Conservation (phyloP, 306 rosid genomes). For the Vigna angularis region DNA sequence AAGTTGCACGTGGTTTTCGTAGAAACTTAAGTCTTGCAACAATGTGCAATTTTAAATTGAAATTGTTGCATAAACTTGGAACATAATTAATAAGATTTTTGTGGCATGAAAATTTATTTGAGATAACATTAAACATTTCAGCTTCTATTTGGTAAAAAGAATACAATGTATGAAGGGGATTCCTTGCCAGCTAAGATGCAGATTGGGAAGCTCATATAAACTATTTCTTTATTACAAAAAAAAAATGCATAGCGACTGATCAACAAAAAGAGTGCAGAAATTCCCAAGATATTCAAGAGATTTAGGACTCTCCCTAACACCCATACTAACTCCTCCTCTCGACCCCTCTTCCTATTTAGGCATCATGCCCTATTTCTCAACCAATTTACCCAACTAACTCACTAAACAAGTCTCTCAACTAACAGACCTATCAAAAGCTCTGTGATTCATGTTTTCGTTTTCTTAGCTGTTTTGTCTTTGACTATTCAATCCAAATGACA, state of each 20-base stretch:
- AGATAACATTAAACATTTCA: constrained; percentile 7
- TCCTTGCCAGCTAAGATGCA: not conserved
- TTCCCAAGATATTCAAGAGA: not conserved
- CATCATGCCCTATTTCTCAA: not conserved
- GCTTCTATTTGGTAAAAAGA: constrained; percentile 1
- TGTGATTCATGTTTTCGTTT: constrained; percentile 30
- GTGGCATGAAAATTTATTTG: constrained; percentile 1
- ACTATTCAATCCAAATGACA: not conserved
- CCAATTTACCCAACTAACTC: not conserved
- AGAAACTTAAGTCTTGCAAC: not conserved
- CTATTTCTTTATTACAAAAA: not conserved
- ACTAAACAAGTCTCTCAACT: not conserved
- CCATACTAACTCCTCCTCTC: not conserved
- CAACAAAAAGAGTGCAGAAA: not conserved
- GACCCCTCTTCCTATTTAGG: not conserved
- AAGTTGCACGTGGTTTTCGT: not conserved
- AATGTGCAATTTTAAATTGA: constrained; percentile 16
- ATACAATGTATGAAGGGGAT: not conserved
- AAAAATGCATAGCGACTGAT: not conserved
- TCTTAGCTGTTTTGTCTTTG: constrained; percentile 10
- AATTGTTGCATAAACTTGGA: constrained; percentile 10
- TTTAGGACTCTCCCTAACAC: not conserved
- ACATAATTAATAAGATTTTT: constrained; percentile 13
- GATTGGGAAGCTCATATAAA: not conserved
- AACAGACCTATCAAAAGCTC: not conserved